These are phyloP conservation scores for Aspergillus kassunensis DNA, from an alignment of 495 filamentous ascomycete genomes.

Conservation along the genomic window DNA sequence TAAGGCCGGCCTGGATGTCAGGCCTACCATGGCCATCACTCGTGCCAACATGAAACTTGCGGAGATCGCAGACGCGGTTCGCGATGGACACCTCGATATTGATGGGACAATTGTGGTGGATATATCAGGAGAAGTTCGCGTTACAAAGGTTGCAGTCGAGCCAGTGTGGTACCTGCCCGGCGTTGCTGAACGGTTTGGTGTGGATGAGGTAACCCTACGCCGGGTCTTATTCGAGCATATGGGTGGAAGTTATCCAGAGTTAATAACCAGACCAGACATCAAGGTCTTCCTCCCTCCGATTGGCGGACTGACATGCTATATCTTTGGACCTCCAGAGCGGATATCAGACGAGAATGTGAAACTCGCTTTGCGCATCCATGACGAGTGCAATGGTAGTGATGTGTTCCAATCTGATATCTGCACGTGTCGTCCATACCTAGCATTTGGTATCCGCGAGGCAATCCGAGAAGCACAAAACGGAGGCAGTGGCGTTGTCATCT, in stretches of 20 bases:
- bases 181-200: slow-evolving; percentile 91
- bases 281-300: slow-evolving; percentile 96
- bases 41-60: slow-evolving; percentile 96
- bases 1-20: slow-evolving; percentile 79
- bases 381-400: slow-evolving; percentile 97
- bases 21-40: slow-evolving; percentile 92
- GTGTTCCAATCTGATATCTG: slow-evolving; percentile 99
- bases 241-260: slow-evolving; percentile 85
- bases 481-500: slow-evolving; percentile 94
- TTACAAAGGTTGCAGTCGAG: slow-evolving; percentile 96
- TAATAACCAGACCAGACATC: slow-evolving; percentile 90
- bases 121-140: slow-evolving; percentile 75
- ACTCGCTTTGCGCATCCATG: slow-evolving; percentile 87
- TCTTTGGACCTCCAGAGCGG: slow-evolving; percentile 90
- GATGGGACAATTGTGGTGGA: slow-evolving; percentile 93
- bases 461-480: slow-evolving; percentile 95
- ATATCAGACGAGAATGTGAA: slow-evolving; percentile 84
- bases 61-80: slow-evolving; percentile 86
- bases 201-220: slow-evolving; percentile 84
- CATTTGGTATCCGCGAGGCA: slow-evolving; percentile 94
- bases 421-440: slow-evolving; percentile 94
- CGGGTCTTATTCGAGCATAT: slow-evolving; percentile 91
- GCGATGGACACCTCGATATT: slow-evolving; percentile 69
- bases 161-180: slow-evolving; percentile 95
- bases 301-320: slow-evolving; percentile 93